Conservation (phyloP, 2,329 filamentous ascomycete species). For the Aspergillus puulaauensis region DNA sequence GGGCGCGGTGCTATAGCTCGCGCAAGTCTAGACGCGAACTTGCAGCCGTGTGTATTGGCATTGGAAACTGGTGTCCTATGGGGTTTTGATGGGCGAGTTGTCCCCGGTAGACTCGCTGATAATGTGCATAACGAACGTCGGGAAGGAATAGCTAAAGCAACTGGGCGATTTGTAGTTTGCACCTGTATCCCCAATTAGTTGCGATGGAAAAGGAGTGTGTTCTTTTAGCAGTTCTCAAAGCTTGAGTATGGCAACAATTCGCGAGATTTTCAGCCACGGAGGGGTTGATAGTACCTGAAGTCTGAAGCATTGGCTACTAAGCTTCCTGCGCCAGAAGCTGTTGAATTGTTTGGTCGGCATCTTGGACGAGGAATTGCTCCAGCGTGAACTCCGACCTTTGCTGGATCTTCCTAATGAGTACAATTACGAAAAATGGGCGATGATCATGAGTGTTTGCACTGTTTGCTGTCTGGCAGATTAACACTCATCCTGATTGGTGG, state of each 20-base stretch:
- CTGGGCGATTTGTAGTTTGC: constrained; percentile 15
- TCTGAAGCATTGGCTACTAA: constrained; percentile 15
- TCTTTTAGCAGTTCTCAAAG: neutral
- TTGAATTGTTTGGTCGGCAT: constrained; percentile 25
- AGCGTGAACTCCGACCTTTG: neutral
- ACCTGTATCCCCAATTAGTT: constrained; percentile 9
- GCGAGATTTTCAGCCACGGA: neutral
- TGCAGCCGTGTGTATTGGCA: constrained; percentile 18
- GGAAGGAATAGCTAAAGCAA: neutral
- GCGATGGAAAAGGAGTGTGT: neutral
- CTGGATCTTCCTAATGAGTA: no score
- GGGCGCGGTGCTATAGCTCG: constrained; percentile 34
- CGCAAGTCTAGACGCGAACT: constrained; percentile 27
- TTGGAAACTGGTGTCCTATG: neutral
- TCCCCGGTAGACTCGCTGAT: neutral
- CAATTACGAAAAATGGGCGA: neutral
- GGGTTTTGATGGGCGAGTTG: constrained; percentile 1
- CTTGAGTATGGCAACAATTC: neutral
- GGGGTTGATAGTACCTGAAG: constrained; percentile 18
- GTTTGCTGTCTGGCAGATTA: constrained; percentile 3
- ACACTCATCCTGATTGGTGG: neutral
- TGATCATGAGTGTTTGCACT: constrained; percentile 11
- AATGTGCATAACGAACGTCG: constrained; percentile 1
- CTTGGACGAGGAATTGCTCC: neutral
- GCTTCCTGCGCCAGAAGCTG: constrained; percentile 19